phyloP scores from a whole-genome alignment of 345 rosid genomes.

The Luvunga scandens region DNA sequence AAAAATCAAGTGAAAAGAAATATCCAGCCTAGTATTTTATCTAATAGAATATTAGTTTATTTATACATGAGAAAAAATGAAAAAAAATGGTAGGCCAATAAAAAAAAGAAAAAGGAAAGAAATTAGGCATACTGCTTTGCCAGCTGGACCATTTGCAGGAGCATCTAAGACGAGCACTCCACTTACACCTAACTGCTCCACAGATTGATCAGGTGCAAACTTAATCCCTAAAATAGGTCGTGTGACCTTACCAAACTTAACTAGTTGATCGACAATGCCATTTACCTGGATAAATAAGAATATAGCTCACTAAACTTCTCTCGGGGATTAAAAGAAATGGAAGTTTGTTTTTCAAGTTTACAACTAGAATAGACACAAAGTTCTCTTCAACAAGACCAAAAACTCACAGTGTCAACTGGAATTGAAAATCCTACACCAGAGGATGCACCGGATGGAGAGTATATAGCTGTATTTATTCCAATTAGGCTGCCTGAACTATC shows the following conservation, averaged over 20 bases:
- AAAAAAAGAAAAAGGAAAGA: constrained; percentile 1
- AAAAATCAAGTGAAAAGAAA: neutral
- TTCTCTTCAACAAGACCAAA: constrained; percentile 6
- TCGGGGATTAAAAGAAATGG: neutral
- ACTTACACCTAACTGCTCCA: constrained; percentile 89
- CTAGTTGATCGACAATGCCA: constrained; percentile 92
- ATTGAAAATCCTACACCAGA: constrained; percentile 98
- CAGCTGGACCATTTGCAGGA: constrained; percentile 89
- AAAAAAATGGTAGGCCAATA: neutral
- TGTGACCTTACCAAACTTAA: constrained; percentile 82
- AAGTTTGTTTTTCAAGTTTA: neutral
- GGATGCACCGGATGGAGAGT: constrained; percentile 99
- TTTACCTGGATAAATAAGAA: constrained; percentile 52
- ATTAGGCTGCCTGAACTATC: constrained; percentile 92
- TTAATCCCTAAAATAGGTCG: constrained; percentile 93
- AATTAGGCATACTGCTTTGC: constrained; percentile 73
- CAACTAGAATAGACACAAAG: neutral
- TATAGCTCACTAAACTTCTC: constrained; percentile 1
- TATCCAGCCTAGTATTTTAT: neutral
- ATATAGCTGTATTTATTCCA: constrained; percentile 94
- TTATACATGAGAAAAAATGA: neutral
- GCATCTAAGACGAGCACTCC: constrained; percentile 99
- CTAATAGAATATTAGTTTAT: neutral
- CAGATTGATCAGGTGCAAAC: constrained; percentile 98
- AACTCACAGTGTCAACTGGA: constrained; percentile 95